Percentiles rank a stretch among this genome's conserved stretches.
phyloP scores from a whole-genome alignment of 495 filamentous ascomycete genomes.

The Neurospora sp. region DNA sequence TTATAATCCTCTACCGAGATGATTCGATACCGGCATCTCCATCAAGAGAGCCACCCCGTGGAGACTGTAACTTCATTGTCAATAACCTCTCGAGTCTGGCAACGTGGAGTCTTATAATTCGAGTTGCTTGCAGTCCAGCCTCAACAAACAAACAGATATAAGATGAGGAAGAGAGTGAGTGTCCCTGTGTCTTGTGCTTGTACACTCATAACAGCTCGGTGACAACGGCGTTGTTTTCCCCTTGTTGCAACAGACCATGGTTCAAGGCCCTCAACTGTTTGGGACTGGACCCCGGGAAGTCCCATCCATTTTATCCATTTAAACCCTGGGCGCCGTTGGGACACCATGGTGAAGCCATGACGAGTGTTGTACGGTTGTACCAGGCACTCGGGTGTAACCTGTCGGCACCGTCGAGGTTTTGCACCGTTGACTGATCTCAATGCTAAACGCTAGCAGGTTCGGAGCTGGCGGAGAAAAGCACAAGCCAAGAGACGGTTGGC shows the following conservation, averaged over 20 bases:
- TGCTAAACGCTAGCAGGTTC: neutral
- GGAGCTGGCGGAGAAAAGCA: neutral
- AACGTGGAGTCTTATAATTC: neutral
- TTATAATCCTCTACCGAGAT: neutral
- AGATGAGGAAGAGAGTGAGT: neutral
- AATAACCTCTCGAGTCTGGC: neutral
- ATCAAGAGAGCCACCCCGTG: neutral
- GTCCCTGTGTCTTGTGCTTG: neutral
- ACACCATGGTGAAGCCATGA: neutral
- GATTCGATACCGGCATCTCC: neutral
- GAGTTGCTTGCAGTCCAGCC: neutral
- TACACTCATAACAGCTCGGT: neutral
- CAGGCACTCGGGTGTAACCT: neutral
- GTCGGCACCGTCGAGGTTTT: neutral
- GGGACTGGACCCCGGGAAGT: neutral
- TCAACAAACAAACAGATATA: neutral
- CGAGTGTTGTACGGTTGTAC: neutral
- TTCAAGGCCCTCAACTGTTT: neutral
- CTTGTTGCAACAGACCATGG: neutral
- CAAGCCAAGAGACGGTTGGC: neutral
- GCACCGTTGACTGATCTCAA: neutral
- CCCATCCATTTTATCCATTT: neutral
- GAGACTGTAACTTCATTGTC: neutral
- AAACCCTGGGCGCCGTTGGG: neutral
- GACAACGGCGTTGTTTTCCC: neutral